Evolutionary conservation across 306 rosid genomes (phyloP), one percentile per base, ranked within the genome.

Genomic region (Cicer bijugum): DNA sequence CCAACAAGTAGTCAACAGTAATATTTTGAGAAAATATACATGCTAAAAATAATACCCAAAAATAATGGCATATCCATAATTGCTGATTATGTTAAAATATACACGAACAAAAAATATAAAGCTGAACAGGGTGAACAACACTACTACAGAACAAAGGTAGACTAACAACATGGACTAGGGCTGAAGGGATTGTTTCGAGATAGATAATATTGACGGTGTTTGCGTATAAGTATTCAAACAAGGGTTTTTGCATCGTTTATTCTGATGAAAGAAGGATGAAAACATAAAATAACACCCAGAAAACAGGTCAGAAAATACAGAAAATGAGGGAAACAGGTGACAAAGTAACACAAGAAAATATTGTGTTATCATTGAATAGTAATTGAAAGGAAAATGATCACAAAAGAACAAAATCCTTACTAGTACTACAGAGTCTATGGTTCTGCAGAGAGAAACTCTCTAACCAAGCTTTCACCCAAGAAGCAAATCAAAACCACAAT

Each of bases 91-190:
- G 17, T 52, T 16, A 52, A 52, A 52, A 52, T 52, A 52, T 58
- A 58, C 40, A 33, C 42, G 16, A 11, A 58, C 17, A 58, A 12
- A 58, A 57, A 57, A 57, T n/a, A 9, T 4, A 57, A 57, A 23
- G 28, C 39, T 1, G 7, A 23, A 58, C 28, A 58, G 42, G 62
- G 39, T 56, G 39, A 56, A 56, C 62, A 56, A 9, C 37, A 20
- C 62, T 56, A 37, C 62, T 20, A 62, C 48, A 14, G 46, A 15
- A 38, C 48, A 38, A 12, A 39, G 68, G 39, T 56, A 56, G 62
- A 56, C 64, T 2, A 6, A 64, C 17, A 7, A 15, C 16, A 64
- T 17, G 51, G 50, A 40, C 51, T 64, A 40, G 69, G 39, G 0
- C 12, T 2, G 40, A 57, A 23, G 15, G 63, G 63, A 57, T 57